phyloP scores from a whole-genome alignment of 805 yeast species.

The Metschnikowia bowlesiae region DNA sequence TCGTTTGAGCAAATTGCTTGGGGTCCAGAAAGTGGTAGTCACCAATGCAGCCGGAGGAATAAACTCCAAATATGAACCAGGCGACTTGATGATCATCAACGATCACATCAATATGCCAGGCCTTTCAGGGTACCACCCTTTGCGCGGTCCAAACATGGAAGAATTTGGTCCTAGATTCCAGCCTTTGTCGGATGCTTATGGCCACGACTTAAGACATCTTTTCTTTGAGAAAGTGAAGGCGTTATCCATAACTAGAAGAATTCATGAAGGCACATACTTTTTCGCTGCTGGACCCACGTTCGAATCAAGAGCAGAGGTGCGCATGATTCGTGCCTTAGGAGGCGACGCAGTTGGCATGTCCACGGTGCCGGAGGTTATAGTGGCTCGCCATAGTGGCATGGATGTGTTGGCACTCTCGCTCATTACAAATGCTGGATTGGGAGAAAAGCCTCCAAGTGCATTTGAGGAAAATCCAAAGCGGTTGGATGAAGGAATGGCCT shows the following conservation, averaged over 20 bases:
- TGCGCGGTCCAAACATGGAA: slow-evolving; percentile 81
- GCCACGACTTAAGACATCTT: slow-evolving; percentile 59
- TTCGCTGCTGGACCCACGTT: slow-evolving; percentile 92
- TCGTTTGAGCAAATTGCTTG: slow-evolving; percentile 64
- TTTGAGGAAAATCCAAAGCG: slow-evolving; percentile 49
- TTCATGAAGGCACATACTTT: slow-evolving; percentile 84
- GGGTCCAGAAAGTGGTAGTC: slow-evolving; percentile 59
- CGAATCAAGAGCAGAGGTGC: slow-evolving; percentile 89
- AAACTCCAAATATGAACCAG: slow-evolving; percentile 61
- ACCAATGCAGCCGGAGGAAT: slow-evolving; percentile 98
- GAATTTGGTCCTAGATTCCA: slow-evolving; percentile 81
- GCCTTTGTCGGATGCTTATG: slow-evolving; percentile 88
- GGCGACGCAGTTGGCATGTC: slow-evolving; percentile 98
- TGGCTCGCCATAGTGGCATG: slow-evolving; percentile 85
- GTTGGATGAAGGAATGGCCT: slow-evolving; percentile 72
- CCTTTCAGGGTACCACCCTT: slow-evolving; percentile 79
- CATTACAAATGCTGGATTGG: slow-evolving; percentile 79
- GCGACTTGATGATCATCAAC: slow-evolving; percentile 84
- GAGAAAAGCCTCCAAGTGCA: slow-evolving; percentile 64
- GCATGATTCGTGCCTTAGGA: slow-evolving; percentile 65
- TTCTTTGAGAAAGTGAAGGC: slow-evolving; percentile 52
- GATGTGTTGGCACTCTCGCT: slow-evolving; percentile 79
- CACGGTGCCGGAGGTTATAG: slow-evolving; percentile 92
- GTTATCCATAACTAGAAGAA: slow-evolving; percentile 47
- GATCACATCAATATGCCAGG: slow-evolving; percentile 95